Evolutionary conservation across 495 filamentous ascomycete species (phyloP).

Genomic region (Tuber microsphaerosporum): DNA sequence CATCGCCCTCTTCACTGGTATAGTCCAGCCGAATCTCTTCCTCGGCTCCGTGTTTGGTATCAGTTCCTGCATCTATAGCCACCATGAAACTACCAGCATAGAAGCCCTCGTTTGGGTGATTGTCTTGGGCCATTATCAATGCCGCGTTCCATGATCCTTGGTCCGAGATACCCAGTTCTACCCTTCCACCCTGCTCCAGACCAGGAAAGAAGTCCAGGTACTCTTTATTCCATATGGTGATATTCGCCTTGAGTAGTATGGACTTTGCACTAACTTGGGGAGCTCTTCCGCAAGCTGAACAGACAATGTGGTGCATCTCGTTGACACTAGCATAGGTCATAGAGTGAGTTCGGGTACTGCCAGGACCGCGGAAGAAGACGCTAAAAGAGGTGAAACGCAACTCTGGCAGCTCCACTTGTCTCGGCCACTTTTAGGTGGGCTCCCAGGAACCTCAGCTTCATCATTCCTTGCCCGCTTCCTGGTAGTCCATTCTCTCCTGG

Average conservation of each 20-base stretch:
- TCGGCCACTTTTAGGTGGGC: neutral
- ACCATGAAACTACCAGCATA: too few relatives aligned
- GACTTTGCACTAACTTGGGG: neutral
- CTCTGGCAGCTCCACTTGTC: neutral
- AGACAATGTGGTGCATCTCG: neutral
- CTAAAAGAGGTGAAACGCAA: neutral
- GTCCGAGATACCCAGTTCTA: too few relatives aligned
- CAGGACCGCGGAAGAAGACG: neutral
- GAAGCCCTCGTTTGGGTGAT: neutral
- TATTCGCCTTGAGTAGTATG: neutral
- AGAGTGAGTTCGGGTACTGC: neutral
- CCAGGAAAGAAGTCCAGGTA: neutral
- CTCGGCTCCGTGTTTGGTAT: too few relatives aligned
- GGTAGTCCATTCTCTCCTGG: too few relatives aligned
- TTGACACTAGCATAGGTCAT: neutral
- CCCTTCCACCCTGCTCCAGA: neutral
- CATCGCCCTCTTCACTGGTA: too few relatives aligned
- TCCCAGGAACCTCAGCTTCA: too few relatives aligned
- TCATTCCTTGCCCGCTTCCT: neutral
- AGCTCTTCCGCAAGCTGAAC: neutral
- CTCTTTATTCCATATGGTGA: neutral
- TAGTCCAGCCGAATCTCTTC: too few relatives aligned
- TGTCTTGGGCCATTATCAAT: neutral
- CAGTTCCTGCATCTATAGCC: too few relatives aligned
- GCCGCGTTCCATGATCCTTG: too few relatives aligned